Evolutionary conservation across 2,329 filamentous ascomycete species (phyloP).

Genomic region (Xylariaceae sp.): DNA sequence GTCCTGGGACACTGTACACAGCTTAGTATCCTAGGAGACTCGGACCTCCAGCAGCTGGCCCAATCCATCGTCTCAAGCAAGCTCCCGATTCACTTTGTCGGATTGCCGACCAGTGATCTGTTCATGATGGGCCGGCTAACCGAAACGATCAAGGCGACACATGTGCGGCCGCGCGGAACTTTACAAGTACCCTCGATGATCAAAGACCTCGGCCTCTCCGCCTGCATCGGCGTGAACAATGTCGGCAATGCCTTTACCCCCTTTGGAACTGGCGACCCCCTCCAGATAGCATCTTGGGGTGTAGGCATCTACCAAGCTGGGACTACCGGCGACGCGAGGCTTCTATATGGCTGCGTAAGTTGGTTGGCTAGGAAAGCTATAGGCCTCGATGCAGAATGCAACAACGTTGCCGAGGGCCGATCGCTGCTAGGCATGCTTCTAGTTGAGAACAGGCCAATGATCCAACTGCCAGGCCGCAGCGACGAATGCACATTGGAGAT

Average conservation of each 20-base stretch:
- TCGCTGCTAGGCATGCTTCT: conserved; percentile 32
- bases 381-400: conserved; percentile 28
- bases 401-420: conserved; percentile 22
- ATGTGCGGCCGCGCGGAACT: conserved; percentile 56
- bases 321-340: conserved; percentile 58
- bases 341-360: conserved; percentile 53
- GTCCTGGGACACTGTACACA: conserved; percentile 71
- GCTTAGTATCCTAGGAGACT: conserved; percentile 56
- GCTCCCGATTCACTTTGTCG: conserved; percentile 68
- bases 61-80: conserved; percentile 46
- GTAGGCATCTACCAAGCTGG: conserved; percentile 71
- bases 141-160: conserved; percentile 19
- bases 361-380: conserved; percentile 41
- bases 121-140: conserved; percentile 67
- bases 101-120: conserved; percentile 70
- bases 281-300: conserved; percentile 63
- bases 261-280: conserved; percentile 67
- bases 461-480: conserved; percentile 26
- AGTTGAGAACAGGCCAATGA: conserved; percentile 29
- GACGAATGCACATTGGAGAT: conserved; percentile 21
- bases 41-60: conserved; percentile 54
- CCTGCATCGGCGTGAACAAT: conserved; percentile 69
- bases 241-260: conserved; percentile 77
- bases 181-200: conserved; percentile 65
- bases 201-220: conserved; percentile 57